Base-by-base conservation (phyloP, 2,329 filamentous ascomycete genomes). In the Coniochaeta sp. region DNA sequence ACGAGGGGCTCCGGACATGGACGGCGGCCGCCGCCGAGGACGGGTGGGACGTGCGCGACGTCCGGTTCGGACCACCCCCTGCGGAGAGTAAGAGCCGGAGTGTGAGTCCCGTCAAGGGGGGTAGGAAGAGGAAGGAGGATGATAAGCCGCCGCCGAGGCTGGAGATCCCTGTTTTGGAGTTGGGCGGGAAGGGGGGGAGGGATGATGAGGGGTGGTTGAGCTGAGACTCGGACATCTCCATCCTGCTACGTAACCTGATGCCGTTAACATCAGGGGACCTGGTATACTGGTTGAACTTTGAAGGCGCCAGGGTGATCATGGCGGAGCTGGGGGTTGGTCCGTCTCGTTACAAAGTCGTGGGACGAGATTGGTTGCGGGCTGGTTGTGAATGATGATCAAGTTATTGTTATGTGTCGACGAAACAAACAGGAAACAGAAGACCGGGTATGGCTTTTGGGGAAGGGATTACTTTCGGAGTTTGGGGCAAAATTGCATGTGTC, bases 1-100 rank as follows among this genome's bases (percentile, higher is more conserved):
- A 99, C 65, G 89, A 92, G 60, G 90, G 86, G 2, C 75, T 97
- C 56, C 83, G 87, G 51, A 91, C 88, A 6, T 99, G 92, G 91
- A 87, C 96, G 16, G 86, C 85, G 0, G 94, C 92, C 1, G 91
- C 90, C 0, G 78, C 76, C 26, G 91, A 91, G 55, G 94, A 99
- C 67, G 88, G 83, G 45, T 99, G 94, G 92, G 83, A 90, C 49
- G 86, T 91, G 40, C 78, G 79, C 50, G 84, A 87, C 61, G 91
- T 97, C 22, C 78, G 91, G 50, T 89, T 86, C 66, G 89, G 89
- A 0, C 84, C 84, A 35, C 69, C 73, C 1, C 61, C 72, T 6
- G 70, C 70, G 51, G 57, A 64, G 48, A 66, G 63, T 55, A 77
- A 77, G 18, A 70, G 71, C 5, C 76, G 74, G 58, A 80, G 68